These are phyloP conservation scores for Fistulinella cinereoalba DNA, from an alignment of 1,284 basidiomycete genomes.

Conservation along the genomic window DNA sequence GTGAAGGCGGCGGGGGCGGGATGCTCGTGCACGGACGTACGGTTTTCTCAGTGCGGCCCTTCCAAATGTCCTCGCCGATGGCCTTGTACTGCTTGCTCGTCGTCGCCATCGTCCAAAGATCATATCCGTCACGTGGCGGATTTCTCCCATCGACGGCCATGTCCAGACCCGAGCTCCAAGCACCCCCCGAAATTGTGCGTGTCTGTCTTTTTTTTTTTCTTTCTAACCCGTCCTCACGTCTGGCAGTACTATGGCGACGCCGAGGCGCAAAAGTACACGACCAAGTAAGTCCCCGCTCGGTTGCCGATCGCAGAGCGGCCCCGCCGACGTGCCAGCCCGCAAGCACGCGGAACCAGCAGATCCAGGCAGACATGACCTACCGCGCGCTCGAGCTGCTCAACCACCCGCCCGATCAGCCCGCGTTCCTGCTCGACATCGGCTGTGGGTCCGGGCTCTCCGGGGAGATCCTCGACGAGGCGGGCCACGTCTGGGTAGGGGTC, in stretches of 20 bases:
- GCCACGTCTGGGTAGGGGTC: conserved; percentile 92
- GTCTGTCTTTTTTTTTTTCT: neutral
- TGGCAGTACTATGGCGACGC: conserved; percentile 91
- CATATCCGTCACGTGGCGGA: conserved; percentile 27
- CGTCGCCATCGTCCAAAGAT: conserved; percentile 50
- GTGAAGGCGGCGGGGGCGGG: too few species aligned
- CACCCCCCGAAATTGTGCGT: conserved; percentile 92
- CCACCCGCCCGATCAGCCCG: conserved; percentile 72
- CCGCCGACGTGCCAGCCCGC: conserved; percentile 7
- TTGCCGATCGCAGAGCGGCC: neutral
- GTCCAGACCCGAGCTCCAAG: conserved; percentile 94
- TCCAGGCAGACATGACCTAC: conserved; percentile 98
- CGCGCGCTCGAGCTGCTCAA: conserved; percentile 91
- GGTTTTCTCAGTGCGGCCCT: conserved; percentile 85
- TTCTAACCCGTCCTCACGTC: conserved; percentile 8
- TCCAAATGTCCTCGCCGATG: conserved; percentile 90
- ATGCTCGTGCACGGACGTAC: conserved; percentile 56
- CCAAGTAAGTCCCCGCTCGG: conserved; percentile 63
- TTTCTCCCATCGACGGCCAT: conserved; percentile 42
- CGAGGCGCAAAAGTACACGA: conserved; percentile 96
- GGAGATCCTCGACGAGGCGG: conserved; percentile 93
- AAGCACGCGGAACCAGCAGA: conserved; percentile 93
- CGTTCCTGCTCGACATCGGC: conserved; percentile 92
- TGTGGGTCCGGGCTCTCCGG: conserved; percentile 98
- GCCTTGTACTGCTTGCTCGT: conserved; percentile 79